These are phyloP conservation scores for Malus orientalis DNA, from an alignment of 306 rosid species.

Conservation along the genomic window DNA sequence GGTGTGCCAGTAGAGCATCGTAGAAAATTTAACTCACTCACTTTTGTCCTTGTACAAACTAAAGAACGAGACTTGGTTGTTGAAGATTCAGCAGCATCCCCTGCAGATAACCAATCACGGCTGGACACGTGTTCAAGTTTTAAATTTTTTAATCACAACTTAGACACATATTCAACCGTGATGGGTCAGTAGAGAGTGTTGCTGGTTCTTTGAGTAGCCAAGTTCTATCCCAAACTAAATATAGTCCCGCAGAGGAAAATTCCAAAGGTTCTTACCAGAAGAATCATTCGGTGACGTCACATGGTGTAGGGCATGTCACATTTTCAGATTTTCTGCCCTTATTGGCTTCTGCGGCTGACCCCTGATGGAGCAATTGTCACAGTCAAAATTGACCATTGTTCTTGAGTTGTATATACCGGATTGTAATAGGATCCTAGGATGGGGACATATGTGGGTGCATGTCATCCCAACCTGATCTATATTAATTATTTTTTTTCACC, in stretches of 20 bases:
- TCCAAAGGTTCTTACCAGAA: not conserved
- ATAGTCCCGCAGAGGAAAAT: not conserved
- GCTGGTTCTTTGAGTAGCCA: too few relatives aligned
- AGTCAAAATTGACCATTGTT: not conserved
- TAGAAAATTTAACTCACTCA: not conserved
- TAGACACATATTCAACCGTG: too few relatives aligned
- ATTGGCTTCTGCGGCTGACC: not conserved
- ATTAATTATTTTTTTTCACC: too few relatives aligned
- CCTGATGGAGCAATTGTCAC: not conserved
- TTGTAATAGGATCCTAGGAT: not conserved
- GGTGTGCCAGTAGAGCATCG: too few relatives aligned
- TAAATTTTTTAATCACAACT: too few relatives aligned
- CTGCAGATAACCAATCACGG: too few relatives aligned
- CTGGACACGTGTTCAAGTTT: too few relatives aligned
- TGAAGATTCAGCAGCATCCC: too few relatives aligned
- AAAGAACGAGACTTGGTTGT: not conserved
- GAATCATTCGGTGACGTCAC: not conserved
- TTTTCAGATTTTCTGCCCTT: not conserved
- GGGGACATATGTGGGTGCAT: too few relatives aligned
- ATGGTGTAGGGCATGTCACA: not conserved
- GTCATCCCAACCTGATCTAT: too few relatives aligned
- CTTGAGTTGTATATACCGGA: not conserved
- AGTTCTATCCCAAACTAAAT: not conserved
- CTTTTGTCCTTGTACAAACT: not conserved
- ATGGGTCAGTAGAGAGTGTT: too few relatives aligned